phyloP scores from a whole-genome alignment of 192 early-diverging fungal species.

The Umbelopsis sp. region DNA sequence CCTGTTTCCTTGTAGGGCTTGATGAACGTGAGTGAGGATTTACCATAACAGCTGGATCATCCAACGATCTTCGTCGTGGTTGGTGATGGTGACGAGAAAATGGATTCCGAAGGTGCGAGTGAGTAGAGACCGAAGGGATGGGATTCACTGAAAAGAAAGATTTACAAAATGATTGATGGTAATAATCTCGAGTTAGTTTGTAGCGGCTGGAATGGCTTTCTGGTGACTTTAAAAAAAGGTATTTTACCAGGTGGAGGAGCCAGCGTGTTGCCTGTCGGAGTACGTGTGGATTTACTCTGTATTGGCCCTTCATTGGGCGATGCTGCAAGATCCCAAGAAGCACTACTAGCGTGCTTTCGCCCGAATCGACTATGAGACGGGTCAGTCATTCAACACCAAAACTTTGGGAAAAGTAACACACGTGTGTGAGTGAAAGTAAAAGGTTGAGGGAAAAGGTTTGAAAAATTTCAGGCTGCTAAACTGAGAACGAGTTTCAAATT shows the following conservation, averaged over 20 bases:
- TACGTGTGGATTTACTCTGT: slow-evolving; percentile 13
- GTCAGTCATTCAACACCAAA: slow-evolving; percentile 6
- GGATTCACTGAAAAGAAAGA: not conserved
- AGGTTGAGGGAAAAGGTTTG: not conserved
- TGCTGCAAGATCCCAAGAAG: slow-evolving; percentile 17
- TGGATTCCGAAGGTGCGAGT: slow-evolving; percentile 9
- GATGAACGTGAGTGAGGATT: slow-evolving; percentile 18
- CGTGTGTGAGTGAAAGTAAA: not conserved
- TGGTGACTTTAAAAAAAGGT: not conserved
- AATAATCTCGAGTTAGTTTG: not conserved
- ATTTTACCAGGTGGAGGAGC: slow-evolving; percentile 13
- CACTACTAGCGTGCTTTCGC: slow-evolving; percentile 17
- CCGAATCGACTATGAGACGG: slow-evolving; percentile 1
- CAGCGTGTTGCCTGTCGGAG: slow-evolving; percentile 17
- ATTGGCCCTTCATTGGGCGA: slow-evolving; percentile 8
- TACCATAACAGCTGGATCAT: slow-evolving; percentile 17
- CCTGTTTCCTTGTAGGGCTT: slow-evolving; percentile 12
- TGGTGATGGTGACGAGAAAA: slow-evolving; percentile 10
- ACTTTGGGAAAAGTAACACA: not conserved
- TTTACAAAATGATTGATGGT: not conserved
- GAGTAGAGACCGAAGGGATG: slow-evolving; percentile 4
- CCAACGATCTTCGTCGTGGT: slow-evolving; percentile 19
- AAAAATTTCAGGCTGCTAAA: not conserved
- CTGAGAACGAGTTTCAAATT: too few relatives aligned
- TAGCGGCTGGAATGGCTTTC: not conserved